Evolutionary conservation across 2,329 filamentous ascomycete species (phyloP), one percentile per base, ranked within the genome.

Genomic region (Aspergillus aculeatus): DNA sequence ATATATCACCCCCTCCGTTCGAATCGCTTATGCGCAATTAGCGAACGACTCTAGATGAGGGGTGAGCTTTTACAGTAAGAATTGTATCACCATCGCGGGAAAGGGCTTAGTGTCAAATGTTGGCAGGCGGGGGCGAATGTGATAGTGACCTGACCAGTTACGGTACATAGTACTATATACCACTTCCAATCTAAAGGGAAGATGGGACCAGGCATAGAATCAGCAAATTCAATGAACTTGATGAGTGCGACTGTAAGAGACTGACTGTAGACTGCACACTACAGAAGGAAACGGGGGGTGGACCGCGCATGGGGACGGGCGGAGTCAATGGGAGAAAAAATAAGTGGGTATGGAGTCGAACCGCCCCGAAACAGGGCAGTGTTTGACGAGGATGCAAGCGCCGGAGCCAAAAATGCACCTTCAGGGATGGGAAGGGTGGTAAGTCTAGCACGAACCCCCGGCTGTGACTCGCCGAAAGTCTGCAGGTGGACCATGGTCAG

Each of bases 361-460:
- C 60, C 55, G 54, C 50, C 59, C 60, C 60, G 60, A 65, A 65
- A 65, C 61, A 64, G 60, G 64, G 60, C 63, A 64, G 56, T 64
- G 64, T 63, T 61, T 63, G 64, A 64, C 57, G 62, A 65, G 60
- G 63, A 66, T 63, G 62, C 65, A 66, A 66, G 65, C 60, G 64
- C 65, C 62, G 55, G 61, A 66, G 61, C 58, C 60, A 65, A 57
- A 58, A 53, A 61, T 59, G 62, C 58, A 64, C 51, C 62, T 60
- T 60, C 64, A 64, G 64, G 62, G 62, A 62, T 66, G 56, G 53
- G 41, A 35, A 55, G 58, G 47, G 38, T 53, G 55, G 56, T 48
- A 57, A 54, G 58, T 61, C 64, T 62, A 67, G 66, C 66, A 69
- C 66, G 68, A 68, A 69, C 66, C 66, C 66, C 67, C 64, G 63